Conservation (phyloP, 176 grass and related monocot genomes). For the Calamus simplicifolius region DNA sequence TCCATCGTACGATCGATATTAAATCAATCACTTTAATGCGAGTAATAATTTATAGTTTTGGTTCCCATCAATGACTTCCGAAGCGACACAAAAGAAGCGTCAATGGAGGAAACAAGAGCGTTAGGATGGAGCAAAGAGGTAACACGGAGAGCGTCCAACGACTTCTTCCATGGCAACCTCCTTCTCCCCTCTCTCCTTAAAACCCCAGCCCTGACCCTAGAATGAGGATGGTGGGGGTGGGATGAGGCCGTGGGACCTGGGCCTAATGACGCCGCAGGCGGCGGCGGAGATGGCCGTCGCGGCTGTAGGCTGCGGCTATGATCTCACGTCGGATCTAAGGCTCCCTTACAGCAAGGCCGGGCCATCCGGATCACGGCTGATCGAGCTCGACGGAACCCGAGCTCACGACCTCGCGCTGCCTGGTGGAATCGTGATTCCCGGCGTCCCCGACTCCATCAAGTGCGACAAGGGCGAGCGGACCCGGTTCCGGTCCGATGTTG, state of each 20-base stretch:
- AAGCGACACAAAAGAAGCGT: too few species aligned
- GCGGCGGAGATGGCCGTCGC: slow-evolving; percentile 60
- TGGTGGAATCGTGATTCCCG: slow-evolving; percentile 30
- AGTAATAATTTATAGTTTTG: too few species aligned
- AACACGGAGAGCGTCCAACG: too few species aligned
- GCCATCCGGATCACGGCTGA: slow-evolving; percentile 9
- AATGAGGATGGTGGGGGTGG: background rate
- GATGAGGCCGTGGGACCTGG: background rate
- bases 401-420: slow-evolving; percentile 46
- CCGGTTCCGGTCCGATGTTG: slow-evolving; percentile 63
- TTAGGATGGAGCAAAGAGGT: too few species aligned
- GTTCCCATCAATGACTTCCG: too few species aligned
- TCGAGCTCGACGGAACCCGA: slow-evolving; percentile 24
- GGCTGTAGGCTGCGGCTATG: slow-evolving; percentile 66
- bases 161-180: too few species aligned
- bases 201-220: too few species aligned
- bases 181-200: background rate
- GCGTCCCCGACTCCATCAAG: slow-evolving; percentile 45
- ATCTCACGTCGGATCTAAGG: slow-evolving; percentile 43
- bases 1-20: too few species aligned
- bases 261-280: slow-evolving; percentile 35
- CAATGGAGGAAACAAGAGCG: too few species aligned
- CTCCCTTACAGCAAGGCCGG: slow-evolving; percentile 33
- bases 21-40: too few species aligned
- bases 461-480: slow-evolving; percentile 68